Percentiles rank a stretch among this genome's conserved stretches.
These are phyloP conservation scores for Zygotorulaspora sp. DNA, from an alignment of 805 yeast genomes.

Conservation along the genomic window DNA sequence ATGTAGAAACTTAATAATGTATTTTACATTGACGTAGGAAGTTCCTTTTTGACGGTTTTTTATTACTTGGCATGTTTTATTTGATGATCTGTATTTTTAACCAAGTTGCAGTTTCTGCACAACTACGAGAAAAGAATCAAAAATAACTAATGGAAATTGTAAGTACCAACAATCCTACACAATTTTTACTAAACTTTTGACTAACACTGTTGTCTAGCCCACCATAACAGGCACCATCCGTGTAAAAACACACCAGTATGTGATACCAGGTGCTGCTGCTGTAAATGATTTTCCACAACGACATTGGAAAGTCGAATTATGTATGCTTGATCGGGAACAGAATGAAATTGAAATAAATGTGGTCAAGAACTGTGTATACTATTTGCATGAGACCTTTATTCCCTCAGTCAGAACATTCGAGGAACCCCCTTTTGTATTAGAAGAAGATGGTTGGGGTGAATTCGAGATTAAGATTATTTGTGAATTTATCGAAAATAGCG, in stretches of 20 bases:
- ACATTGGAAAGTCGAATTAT: slow-evolving; percentile 76
- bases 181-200: not conserved
- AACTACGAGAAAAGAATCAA: too few relatives aligned
- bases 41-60: slow-evolving; percentile 1
- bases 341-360: slow-evolving; percentile 74
- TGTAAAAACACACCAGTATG: slow-evolving; percentile 77
- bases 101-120: too few relatives aligned
- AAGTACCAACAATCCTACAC: slow-evolving; percentile 4
- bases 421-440: slow-evolving; percentile 74
- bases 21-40: not conserved
- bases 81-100: too few relatives aligned
- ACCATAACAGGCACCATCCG: slow-evolving; percentile 71
- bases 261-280: slow-evolving; percentile 71
- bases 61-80: not conserved
- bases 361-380: slow-evolving; percentile 81
- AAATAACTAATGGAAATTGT: slow-evolving; percentile 15
- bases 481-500: slow-evolving; percentile 70
- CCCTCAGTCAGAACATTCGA: slow-evolving; percentile 73
- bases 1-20: slow-evolving; percentile 2
- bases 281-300: slow-evolving; percentile 76
- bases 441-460: slow-evolving; percentile 97
- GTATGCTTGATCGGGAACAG: slow-evolving; percentile 71
- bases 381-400: slow-evolving; percentile 87
- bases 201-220: slow-evolving; percentile 9
- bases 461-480: slow-evolving; percentile 78